Conservation (phyloP, 2,329 filamentous ascomycete species). For the Dactylellina cionopaga region DNA sequence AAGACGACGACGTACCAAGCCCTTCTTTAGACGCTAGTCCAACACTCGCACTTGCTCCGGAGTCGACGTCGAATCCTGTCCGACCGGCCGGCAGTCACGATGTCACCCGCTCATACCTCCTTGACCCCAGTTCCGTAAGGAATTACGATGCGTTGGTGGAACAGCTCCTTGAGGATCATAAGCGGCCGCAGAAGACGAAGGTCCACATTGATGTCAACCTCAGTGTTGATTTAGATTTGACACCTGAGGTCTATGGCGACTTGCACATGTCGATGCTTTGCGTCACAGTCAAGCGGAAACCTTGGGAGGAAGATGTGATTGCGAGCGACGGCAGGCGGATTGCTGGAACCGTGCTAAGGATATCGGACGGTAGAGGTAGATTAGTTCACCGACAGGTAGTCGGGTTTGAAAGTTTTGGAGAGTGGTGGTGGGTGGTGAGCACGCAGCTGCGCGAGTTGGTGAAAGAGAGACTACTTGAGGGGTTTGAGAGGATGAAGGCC, state of each 20-base stretch:
- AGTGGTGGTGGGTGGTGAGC: conserved; percentile 51
- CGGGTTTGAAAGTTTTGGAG: conserved; percentile 44
- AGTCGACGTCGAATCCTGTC: neutral
- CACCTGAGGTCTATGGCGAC: conserved; percentile 45
- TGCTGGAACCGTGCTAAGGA: conserved; percentile 39
- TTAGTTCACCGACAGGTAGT: conserved; percentile 45
- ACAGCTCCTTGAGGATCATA: conserved; percentile 44
- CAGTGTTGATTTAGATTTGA: conserved; percentile 41
- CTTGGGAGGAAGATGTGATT: conserved; percentile 43
- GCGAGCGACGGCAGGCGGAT: conserved; percentile 31
- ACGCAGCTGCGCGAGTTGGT: conserved; percentile 34
- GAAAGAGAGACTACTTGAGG: neutral
- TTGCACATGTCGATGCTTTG: conserved; percentile 44
- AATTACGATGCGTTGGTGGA: conserved; percentile 42
- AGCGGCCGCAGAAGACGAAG: conserved; percentile 42
- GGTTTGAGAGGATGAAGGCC: neutral
- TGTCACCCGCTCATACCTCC: conserved; percentile 34
- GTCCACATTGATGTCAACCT: conserved; percentile 47
- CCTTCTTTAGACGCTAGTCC: neutral
- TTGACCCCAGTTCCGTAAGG: conserved; percentile 29
- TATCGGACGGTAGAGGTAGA: conserved; percentile 33
- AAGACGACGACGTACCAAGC: neutral
- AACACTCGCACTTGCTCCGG: neutral
- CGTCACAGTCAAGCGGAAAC: conserved; percentile 42
- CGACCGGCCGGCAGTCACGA: neutral